Base-by-base conservation (phyloP, 1,139 yeast species). In the Lodderomyces pseudojiufengensis region DNA sequence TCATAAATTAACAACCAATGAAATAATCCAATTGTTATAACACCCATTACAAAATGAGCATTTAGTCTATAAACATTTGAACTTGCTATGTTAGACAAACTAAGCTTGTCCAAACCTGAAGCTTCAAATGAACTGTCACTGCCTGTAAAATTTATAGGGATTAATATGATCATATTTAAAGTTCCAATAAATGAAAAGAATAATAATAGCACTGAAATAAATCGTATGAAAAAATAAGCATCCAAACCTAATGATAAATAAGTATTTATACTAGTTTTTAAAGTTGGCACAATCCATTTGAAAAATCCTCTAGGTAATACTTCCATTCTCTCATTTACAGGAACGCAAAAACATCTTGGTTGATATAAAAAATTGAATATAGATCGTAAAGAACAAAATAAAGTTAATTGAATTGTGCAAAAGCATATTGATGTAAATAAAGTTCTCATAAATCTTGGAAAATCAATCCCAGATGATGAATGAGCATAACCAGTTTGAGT, bases 221-320 rank as follows among this genome's bases (percentile, higher is more conserved):
- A 81, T 37, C 88, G 54, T 3, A 81, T 47, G 44, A 81, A 78
- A 46, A 78, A 75, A 49, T 78, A 81, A 0, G 84, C 73, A 53
- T 83, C 90, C n/a, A 81, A 51, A 0, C 88, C 88, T 47, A 66
- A 54, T 3, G 63, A 50, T 28, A 68, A 48, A 48, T 73, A 80
- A 29, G 65, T 59, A 13, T 65, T 63, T 12, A 73, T 62, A 9
- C 69, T 64, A 20, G 57, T 51, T 13, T 50, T 47, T 31, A 73
- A 36, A 0, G 73, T 62, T 1, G 77, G 76, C 3, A 51, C 27
- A 1, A 76, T 46, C 84, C 84, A 78, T 4, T 63, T 60, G 24
- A 76, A 59, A 18, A 72, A 55, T 0, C 73, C 72, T 24, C 57
- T 55, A 4, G 68, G 64, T 13, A 66, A 45, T 2, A 63, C 65